phyloP scores from a whole-genome alignment of 1,284 basidiomycete genomes.

The Tylopilus sp. region DNA sequence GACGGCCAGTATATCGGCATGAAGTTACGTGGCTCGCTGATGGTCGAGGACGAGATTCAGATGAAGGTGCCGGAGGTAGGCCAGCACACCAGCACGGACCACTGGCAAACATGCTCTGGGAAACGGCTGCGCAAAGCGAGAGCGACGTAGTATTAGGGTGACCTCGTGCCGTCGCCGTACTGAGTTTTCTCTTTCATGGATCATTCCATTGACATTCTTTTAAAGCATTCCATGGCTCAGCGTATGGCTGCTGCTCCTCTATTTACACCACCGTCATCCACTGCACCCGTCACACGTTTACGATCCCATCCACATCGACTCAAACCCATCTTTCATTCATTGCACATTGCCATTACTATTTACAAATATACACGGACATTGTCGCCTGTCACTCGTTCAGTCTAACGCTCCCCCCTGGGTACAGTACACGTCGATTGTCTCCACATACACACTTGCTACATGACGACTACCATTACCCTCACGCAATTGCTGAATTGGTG shows the following conservation, averaged over 20 bases:
- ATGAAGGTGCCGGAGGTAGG: constrained; percentile 20
- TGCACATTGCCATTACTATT: constrained; percentile 14
- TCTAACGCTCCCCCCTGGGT: constrained; percentile 5
- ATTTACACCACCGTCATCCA: constrained; percentile 7
- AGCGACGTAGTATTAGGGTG: constrained; percentile 33
- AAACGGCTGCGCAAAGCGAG: constrained; percentile 27
- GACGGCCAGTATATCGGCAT: constrained; percentile 29
- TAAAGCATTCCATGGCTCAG: constrained; percentile 5
- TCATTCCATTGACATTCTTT: constrained; percentile 6
- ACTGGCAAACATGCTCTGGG: constrained; percentile 28
- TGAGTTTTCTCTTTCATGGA: constrained; percentile 3
- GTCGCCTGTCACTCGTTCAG: constrained; percentile 3
- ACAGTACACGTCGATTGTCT: constrained; percentile 10
- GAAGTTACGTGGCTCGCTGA: constrained; percentile 28
- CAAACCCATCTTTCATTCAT: constrained; percentile 2
- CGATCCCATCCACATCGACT: constrained; percentile 5
- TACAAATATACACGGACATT: constrained; percentile 12
- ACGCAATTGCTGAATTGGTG: constrained; percentile 4
- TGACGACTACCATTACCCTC: constrained; percentile 8
- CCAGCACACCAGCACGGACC: constrained; percentile 20
- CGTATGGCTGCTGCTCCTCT: constrained; percentile 2
- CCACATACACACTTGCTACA: constrained; percentile 21
- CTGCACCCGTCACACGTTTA: constrained; percentile 10
- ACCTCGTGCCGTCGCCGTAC: constrained; percentile 9
- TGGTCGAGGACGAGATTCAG: constrained; percentile 16